Evolutionary conservation across 768 basidiomycete genomes (phyloP).

Genomic region (Collybia sordida): DNA sequence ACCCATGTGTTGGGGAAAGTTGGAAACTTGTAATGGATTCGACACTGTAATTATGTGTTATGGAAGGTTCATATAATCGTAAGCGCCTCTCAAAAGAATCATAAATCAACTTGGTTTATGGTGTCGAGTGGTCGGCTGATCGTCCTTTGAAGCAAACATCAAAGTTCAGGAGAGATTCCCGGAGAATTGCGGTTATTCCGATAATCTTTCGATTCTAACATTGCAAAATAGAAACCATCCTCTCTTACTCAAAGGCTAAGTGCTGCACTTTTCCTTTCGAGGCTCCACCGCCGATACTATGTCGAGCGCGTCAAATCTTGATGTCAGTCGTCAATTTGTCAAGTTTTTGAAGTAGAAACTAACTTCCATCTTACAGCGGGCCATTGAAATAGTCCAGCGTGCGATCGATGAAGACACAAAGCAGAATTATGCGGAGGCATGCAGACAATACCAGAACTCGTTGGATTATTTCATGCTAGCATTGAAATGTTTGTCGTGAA

Average conservation of each 20-base stretch:
- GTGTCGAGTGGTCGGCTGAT: too few relatives aligned
- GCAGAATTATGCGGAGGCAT: constrained; percentile 91
- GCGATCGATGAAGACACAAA: constrained; percentile 93
- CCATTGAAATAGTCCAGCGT: constrained; percentile 88
- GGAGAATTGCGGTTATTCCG: too few relatives aligned
- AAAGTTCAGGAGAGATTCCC: too few relatives aligned
- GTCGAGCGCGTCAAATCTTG: constrained; percentile 45
- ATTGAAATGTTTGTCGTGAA: constrained; percentile 68
- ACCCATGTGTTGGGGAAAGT: too few relatives aligned
- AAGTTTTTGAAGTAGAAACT: neutral
- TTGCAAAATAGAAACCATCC: constrained; percentile 2
- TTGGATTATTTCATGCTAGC: constrained; percentile 99
- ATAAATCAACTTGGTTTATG: too few relatives aligned
- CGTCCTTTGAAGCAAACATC: too few relatives aligned
- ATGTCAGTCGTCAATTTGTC: constrained; percentile 33
- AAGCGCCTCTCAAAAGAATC: too few relatives aligned
- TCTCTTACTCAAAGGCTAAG: neutral
- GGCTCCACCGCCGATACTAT: constrained; percentile 21
- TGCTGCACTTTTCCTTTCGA: neutral
- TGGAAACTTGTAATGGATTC: too few relatives aligned
- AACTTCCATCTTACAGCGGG: constrained; percentile 34
- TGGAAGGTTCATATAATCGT: too few relatives aligned
- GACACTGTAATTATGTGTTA: too few relatives aligned
- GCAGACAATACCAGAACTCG: constrained; percentile 92
- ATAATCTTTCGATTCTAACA: constrained; percentile 9